A percentile compares a stretch with the other conserved stretches of the same genome.
These are phyloP conservation scores for Globisporangium camurandrum DNA, from an alignment of 352 stramenopile genomes.

Conservation along the genomic window DNA sequence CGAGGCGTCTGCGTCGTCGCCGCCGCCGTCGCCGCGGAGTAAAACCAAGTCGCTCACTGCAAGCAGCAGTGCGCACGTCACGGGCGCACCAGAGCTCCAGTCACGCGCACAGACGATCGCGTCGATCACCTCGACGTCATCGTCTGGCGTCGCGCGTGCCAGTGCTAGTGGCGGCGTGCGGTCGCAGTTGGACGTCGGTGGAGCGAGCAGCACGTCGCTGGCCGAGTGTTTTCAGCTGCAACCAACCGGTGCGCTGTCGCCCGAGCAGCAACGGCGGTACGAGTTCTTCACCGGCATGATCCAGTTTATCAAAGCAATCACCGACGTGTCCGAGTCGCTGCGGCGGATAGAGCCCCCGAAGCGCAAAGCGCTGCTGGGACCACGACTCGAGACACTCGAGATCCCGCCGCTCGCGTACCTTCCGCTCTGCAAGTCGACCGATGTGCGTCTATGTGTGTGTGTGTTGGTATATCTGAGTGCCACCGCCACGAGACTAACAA, in stretches of 20 bases:
- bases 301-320: slow-evolving; percentile 76
- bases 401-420: slow-evolving; percentile 62
- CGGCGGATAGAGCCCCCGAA: slow-evolving; percentile 57
- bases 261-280: slow-evolving; percentile 42
- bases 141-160: not conserved
- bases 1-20: not conserved
- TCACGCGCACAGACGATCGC: slow-evolving; percentile 5
- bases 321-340: slow-evolving; percentile 66
- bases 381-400: slow-evolving; percentile 39
- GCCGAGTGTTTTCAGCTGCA: slow-evolving; percentile 15
- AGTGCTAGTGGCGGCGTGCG: not conserved
- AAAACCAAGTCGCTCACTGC: slow-evolving; percentile 4
- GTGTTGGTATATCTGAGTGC: not conserved
- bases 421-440: slow-evolving; percentile 74
- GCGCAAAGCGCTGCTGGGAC: slow-evolving; percentile 44
- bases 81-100: too few relatives aligned
- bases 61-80: not conserved
- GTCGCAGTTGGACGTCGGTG: slow-evolving; percentile 2
- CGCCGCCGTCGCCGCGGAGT: not conserved
- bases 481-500: not conserved
- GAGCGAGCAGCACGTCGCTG: slow-evolving; percentile 6
- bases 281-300: slow-evolving; percentile 81
- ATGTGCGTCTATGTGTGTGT: slow-evolving; percentile 22
- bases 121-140: slow-evolving; percentile 1
- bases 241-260: slow-evolving; percentile 1